Conservation (phyloP, 345 rosid species). For the Aurinia saxatilis region DNA sequence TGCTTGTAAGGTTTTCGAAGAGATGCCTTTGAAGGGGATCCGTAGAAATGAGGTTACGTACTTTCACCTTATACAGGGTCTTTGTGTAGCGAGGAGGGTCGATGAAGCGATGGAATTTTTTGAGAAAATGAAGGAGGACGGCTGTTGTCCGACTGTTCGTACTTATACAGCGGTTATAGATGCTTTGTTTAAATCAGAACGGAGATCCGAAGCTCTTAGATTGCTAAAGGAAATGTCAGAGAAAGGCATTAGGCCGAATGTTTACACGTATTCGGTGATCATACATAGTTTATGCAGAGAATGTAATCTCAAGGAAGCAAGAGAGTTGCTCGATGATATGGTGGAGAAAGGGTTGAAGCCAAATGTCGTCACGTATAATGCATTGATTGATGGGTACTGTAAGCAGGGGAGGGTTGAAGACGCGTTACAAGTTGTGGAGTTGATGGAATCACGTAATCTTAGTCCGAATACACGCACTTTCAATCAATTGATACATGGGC, state of each 20-base stretch:
- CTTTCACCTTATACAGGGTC: constrained; percentile 72
- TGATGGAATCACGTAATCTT: constrained; percentile 57
- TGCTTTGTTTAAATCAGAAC: constrained; percentile 43
- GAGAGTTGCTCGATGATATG: constrained; percentile 46
- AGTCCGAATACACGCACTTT: constrained; percentile 69
- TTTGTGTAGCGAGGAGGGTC: constrained; percentile 54
- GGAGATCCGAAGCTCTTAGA: constrained; percentile 52
- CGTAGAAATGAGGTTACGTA: constrained; percentile 70
- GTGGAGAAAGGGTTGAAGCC: constrained; percentile 56
- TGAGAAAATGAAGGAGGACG: constrained; percentile 54
- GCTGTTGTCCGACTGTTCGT: constrained; percentile 59
- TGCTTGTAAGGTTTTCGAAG: constrained; percentile 46
- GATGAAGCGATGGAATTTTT: constrained; percentile 66
- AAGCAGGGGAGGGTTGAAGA: constrained; percentile 56
- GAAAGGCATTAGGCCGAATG: constrained; percentile 65
- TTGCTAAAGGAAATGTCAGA: constrained; percentile 54
- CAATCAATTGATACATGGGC: constrained; percentile 73
- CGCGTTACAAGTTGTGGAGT: constrained; percentile 53
- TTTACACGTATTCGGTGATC: constrained; percentile 70
- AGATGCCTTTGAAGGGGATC: constrained; percentile 60
- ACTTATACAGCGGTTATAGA: constrained; percentile 70
- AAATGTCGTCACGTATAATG: constrained; percentile 72
- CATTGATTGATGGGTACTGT: constrained; percentile 73
- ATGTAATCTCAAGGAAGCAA: constrained; percentile 50
- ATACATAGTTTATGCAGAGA: constrained; percentile 59